These are phyloP conservation scores for Tuber microsphaerosporum DNA, from an alignment of 495 filamentous ascomycete genomes.

Conservation along the genomic window DNA sequence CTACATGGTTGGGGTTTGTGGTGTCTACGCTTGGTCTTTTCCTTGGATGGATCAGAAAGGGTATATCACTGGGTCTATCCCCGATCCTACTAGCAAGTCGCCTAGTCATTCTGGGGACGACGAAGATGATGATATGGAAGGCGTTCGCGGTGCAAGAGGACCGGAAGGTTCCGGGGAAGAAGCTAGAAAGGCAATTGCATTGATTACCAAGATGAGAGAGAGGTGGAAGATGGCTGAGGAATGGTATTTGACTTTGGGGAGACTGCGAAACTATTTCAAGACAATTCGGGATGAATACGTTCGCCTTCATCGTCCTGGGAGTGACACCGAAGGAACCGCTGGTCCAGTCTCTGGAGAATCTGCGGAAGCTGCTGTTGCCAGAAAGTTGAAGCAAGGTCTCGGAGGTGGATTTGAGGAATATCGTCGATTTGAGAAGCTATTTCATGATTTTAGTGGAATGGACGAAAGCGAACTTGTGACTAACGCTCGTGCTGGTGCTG, in stretches of 20 bases:
- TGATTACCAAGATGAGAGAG: constrained; percentile 57
- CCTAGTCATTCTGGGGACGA: constrained; percentile 32
- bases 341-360: constrained; percentile 21
- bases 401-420: constrained; percentile 69
- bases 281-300: constrained; percentile 33
- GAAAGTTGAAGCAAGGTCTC: constrained; percentile 41
- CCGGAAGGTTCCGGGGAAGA: constrained; percentile 42
- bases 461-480: constrained; percentile 44
- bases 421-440: constrained; percentile 47
- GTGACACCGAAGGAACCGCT: constrained; percentile 36
- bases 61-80: constrained; percentile 49
- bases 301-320: constrained; percentile 42
- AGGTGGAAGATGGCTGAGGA: constrained; percentile 64
- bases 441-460: constrained; percentile 53
- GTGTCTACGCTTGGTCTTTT: constrained; percentile 66
- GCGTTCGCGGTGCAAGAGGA: constrained; percentile 33
- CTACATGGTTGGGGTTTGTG: constrained; percentile 63
- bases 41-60: constrained; percentile 67
- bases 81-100: constrained; percentile 29
- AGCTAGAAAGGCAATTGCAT: constrained; percentile 50
- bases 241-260: constrained; percentile 61
- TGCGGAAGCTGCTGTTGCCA: constrained; percentile 24
- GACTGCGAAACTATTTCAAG: constrained; percentile 61
- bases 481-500: constrained; percentile 41
- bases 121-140: constrained; percentile 41